Conservation (phyloP, 2,329 filamentous ascomycete genomes). For the Aspergillus pseudoviridinutans region DNA sequence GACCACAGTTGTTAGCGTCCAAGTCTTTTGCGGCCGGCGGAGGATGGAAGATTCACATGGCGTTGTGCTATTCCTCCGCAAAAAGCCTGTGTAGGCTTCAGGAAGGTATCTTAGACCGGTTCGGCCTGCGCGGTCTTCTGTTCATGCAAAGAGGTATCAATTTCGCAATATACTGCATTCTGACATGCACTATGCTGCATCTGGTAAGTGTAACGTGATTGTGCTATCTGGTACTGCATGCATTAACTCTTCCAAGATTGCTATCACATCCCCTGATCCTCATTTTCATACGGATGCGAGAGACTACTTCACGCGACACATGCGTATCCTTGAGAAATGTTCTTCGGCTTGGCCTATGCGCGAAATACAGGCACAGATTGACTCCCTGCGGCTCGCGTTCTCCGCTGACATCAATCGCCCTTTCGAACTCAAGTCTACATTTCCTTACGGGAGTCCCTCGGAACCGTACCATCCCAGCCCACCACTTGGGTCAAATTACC, state of each 20-base stretch:
- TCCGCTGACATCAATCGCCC: slow-evolving; percentile 79
- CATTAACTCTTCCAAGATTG: slow-evolving; percentile 59
- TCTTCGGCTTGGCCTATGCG: slow-evolving; percentile 80
- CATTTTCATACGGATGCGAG: slow-evolving; percentile 80
- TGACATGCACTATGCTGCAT: slow-evolving; percentile 90
- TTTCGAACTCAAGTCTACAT: slow-evolving; percentile 83
- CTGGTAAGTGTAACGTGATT: slow-evolving; percentile 60
- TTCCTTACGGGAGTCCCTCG: slow-evolving; percentile 79
- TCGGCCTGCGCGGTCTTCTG: slow-evolving; percentile 73
- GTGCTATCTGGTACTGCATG: neutral
- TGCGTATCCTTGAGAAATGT: slow-evolving; percentile 86
- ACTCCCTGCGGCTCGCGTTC: slow-evolving; percentile 84
- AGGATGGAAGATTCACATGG: slow-evolving; percentile 84
- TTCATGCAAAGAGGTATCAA: slow-evolving; percentile 94
- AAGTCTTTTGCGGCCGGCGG: slow-evolving; percentile 67
- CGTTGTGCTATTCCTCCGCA: slow-evolving; percentile 77
- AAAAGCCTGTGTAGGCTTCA: slow-evolving; percentile 82
- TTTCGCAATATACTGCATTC: slow-evolving; percentile 87
- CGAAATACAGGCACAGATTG: slow-evolving; percentile 84
- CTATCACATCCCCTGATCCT: slow-evolving; percentile 87
- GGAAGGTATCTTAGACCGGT: slow-evolving; percentile 73
- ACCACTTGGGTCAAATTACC: slow-evolving; percentile 47
- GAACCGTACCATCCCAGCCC: slow-evolving; percentile 61
- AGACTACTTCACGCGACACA: slow-evolving; percentile 87
- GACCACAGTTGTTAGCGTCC: slow-evolving; percentile 77